These are phyloP conservation scores for Neofusicoccum umdonicola DNA, from an alignment of 2,329 filamentous ascomycete species.

Conservation along the genomic window DNA sequence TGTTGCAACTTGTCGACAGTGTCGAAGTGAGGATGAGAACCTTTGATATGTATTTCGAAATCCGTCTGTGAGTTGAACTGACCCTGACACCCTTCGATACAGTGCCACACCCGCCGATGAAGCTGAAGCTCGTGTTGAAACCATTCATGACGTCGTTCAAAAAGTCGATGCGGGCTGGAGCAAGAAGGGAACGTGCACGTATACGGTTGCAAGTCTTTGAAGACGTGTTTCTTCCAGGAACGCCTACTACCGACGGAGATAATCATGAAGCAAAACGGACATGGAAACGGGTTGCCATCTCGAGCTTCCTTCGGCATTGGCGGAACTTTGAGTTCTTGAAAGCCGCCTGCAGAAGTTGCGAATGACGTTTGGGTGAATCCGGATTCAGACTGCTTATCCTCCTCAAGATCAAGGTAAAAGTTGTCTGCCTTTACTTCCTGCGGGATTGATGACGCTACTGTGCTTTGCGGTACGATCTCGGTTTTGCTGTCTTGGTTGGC, in stretches of 20 bases:
- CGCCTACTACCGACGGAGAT: neutral
- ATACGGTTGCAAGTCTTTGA: neutral
- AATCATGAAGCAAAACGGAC: conserved; percentile 2
- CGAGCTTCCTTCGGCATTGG: neutral
- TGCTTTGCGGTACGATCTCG: neutral
- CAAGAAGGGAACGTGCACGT: neutral
- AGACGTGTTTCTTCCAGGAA: conserved; percentile 8
- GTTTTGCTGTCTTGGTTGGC: neutral
- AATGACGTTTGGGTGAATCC: neutral
- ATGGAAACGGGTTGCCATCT: neutral
- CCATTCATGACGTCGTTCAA: conserved; percentile 1
- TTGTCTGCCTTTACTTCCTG: neutral
- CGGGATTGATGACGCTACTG: neutral
- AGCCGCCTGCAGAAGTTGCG: neutral
- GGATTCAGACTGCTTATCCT: neutral
- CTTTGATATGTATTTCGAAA: neutral
- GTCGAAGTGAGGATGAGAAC: neutral
- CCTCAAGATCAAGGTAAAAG: neutral
- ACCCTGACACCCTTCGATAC: neutral
- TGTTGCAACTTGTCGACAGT: neutral
- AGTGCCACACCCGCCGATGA: neutral
- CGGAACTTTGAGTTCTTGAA: neutral
- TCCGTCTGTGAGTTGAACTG: neutral
- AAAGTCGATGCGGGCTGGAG: neutral
- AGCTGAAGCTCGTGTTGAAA: neutral